Conservation (phyloP, 192 early-diverging fungal species). For the Mortierella alpina region DNA sequence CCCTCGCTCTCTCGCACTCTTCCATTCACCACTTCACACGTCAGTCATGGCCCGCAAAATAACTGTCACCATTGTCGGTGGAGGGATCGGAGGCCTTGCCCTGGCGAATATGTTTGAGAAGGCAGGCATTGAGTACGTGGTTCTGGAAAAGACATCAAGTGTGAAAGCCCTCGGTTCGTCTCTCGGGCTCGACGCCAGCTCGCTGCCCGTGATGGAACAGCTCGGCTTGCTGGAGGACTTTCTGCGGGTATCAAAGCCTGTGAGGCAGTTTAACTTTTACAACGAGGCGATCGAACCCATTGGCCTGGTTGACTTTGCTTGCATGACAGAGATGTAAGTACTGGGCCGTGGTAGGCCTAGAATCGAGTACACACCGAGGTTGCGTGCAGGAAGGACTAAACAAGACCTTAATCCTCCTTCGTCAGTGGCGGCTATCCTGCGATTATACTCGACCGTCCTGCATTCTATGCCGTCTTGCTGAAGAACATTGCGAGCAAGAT, state of each 20-base stretch:
- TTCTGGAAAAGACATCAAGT: constrained; percentile 30
- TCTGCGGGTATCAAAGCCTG: constrained; percentile 30
- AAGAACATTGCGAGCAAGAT: constrained; percentile 44
- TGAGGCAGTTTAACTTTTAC: constrained; percentile 51
- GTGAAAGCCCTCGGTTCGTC: constrained; percentile 39
- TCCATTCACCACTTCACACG: not conserved
- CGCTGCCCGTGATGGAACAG: constrained; percentile 46
- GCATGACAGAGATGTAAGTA: constrained; percentile 48
- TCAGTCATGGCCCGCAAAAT: constrained; percentile 23
- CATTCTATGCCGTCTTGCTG: constrained; percentile 36
- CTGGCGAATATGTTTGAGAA: constrained; percentile 49
- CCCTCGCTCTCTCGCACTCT: not conserved
- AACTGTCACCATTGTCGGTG: constrained; percentile 39
- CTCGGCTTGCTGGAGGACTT: constrained; percentile 42
- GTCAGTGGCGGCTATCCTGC: constrained; percentile 44
- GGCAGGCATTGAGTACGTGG: constrained; percentile 52
- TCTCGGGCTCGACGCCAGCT: constrained; percentile 39
- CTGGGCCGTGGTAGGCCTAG: no score
- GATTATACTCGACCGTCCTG: constrained; percentile 49
- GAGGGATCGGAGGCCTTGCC: constrained; percentile 31
- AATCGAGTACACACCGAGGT: not conserved
- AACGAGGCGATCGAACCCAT: constrained; percentile 35
- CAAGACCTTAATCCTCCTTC: not conserved
- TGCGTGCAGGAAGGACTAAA: not conserved
- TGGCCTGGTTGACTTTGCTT: constrained; percentile 40